Conservation (phyloP, 495 filamentous ascomycete genomes). For the Penicillium antarcticum region DNA sequence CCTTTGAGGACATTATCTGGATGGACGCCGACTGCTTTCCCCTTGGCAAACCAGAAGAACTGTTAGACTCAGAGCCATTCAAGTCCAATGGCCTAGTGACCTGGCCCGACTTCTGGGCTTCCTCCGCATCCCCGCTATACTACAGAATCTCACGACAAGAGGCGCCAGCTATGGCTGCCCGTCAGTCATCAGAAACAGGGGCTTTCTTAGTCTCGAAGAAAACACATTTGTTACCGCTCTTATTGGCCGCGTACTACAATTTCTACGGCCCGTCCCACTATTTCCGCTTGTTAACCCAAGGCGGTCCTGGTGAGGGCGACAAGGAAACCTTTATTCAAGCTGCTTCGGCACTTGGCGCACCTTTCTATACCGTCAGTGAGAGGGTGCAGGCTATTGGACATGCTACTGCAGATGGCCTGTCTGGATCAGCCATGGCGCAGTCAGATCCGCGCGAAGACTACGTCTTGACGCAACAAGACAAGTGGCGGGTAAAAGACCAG, state of each 20-base stretch:
- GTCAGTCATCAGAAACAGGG: conserved; percentile 53
- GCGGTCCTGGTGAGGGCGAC: conserved; percentile 56
- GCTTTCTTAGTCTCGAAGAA: conserved; percentile 56
- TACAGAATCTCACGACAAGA: conserved; percentile 50
- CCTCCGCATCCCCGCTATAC: conserved; percentile 50
- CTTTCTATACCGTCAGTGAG: conserved; percentile 51
- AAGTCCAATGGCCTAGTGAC: conserved; percentile 50
- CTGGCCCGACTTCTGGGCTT: conserved; percentile 63
- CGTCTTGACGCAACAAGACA: conserved; percentile 30
- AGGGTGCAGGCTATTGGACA: conserved; percentile 42
- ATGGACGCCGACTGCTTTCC: conserved; percentile 61
- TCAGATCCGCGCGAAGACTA: conserved; percentile 45
- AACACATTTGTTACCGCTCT: conserved; percentile 47
- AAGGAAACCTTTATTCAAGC: conserved; percentile 63
- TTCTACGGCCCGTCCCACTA: conserved; percentile 57
- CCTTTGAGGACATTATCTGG: conserved; percentile 59
- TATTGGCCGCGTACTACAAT: conserved; percentile 63
- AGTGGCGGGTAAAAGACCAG: conserved; percentile 38
- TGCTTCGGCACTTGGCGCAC: conserved; percentile 44
- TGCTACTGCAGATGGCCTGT: conserved; percentile 25
- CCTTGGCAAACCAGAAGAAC: conserved; percentile 45
- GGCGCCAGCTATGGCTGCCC: conserved; percentile 33
- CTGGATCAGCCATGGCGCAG: conserved; percentile 43
- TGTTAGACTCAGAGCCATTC: conserved; percentile 52
- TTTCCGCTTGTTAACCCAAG: conserved; percentile 56